Percentiles rank a stretch among this genome's conserved stretches.
phyloP scores from a whole-genome alignment of 768 basidiomycete genomes.

The Candolleomyces eurysporus region DNA sequence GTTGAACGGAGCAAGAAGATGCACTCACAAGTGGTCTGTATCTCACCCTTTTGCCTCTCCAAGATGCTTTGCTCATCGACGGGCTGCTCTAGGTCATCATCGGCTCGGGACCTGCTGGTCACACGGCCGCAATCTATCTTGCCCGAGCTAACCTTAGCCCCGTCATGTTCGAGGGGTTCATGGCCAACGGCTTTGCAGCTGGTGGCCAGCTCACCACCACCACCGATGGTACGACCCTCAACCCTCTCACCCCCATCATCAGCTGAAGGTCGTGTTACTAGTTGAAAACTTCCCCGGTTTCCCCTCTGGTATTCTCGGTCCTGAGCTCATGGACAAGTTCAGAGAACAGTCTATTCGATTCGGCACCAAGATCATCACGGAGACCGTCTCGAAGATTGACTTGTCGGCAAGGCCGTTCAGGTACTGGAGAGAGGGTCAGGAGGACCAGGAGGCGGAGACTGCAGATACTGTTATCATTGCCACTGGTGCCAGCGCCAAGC shows the following conservation, averaged over 20 bases:
- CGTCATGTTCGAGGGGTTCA: constrained; percentile 96
- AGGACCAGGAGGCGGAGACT: constrained; percentile 82
- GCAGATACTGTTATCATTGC: constrained; percentile 94
- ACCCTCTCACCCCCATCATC: neutral
- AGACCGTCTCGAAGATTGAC: constrained; percentile 95
- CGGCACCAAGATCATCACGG: constrained; percentile 95
- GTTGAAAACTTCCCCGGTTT: constrained; percentile 98
- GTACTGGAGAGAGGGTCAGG: constrained; percentile 94
- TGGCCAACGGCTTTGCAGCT: constrained; percentile 98
- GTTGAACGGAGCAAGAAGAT: constrained; percentile 59
- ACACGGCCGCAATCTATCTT: constrained; percentile 95
- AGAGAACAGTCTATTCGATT: constrained; percentile 93
- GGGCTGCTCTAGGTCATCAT: constrained; percentile 69
- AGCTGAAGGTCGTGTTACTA: constrained; percentile 20
- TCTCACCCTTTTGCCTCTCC: neutral
- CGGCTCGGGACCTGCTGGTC: constrained; percentile 91
- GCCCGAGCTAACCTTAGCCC: constrained; percentile 95
- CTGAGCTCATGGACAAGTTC: constrained; percentile 99
- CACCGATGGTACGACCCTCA: constrained; percentile 67
- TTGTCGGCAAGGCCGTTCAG: constrained; percentile 90
- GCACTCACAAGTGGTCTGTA: constrained; percentile 75
- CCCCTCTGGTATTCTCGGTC: constrained; percentile 89
- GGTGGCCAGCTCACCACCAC: constrained; percentile 98
- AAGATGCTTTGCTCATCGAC: neutral
- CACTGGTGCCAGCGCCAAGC: constrained; percentile 95